phyloP scores from a whole-genome alignment of 805 yeast species.

The Peterozyma xylosa region DNA sequence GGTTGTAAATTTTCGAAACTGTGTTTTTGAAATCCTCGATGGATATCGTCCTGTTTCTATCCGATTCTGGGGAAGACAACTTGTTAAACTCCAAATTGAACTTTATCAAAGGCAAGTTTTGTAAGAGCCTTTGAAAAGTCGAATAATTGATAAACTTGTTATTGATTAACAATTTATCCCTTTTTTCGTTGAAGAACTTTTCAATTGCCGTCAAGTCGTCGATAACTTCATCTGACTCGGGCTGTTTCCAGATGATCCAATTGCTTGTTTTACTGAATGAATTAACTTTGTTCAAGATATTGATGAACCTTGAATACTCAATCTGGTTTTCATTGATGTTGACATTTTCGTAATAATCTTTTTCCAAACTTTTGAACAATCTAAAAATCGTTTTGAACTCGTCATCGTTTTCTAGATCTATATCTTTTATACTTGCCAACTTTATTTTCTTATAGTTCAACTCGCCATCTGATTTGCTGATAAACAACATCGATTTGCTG shows the following conservation, averaged over 20 bases:
- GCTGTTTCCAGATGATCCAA: not conserved
- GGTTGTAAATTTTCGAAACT: conserved; percentile 18
- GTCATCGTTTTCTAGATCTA: conserved; percentile 20
- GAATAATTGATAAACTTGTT: conserved; percentile 9
- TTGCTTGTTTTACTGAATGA: not conserved
- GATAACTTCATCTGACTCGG: not conserved
- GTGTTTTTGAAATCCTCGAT: conserved; percentile 13
- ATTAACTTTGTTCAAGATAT: conserved; percentile 15
- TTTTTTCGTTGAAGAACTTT: conserved; percentile 4
- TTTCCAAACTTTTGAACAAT: conserved; percentile 42
- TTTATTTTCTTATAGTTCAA: conserved; percentile 4
- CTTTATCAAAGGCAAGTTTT: conserved; percentile 19
- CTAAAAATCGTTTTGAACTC: conserved; percentile 46
- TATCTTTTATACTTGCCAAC: conserved; percentile 5
- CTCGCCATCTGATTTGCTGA: conserved; percentile 31
- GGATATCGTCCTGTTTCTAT: conserved; percentile 10
- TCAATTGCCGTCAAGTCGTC: not conserved
- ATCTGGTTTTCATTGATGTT: conserved; percentile 9
- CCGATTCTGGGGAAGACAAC: not conserved
- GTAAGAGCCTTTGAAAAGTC: conserved; percentile 16
- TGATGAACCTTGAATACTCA: conserved; percentile 13
- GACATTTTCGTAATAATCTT: conserved; percentile 12
- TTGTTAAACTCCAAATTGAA: conserved; percentile 16
- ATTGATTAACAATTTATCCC: conserved; percentile 11
- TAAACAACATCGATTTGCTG: conserved; percentile 39